A percentile compares a stretch with the other conserved stretches of the same genome.
Conservation (phyloP, 768 basidiomycete genomes). For the Boletus sp. region DNA sequence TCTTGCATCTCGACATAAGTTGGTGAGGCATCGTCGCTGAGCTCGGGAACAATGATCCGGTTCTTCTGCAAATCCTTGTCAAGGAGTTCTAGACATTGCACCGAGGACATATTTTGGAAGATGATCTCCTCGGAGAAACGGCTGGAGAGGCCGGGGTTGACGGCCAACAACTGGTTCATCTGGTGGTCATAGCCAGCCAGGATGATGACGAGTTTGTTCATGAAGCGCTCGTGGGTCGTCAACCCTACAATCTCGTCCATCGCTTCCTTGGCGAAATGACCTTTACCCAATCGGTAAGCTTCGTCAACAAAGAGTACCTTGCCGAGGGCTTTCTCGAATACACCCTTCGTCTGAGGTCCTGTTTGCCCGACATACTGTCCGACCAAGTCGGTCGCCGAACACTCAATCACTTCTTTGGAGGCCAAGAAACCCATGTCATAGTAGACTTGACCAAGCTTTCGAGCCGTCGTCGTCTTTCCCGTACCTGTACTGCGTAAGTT, state of each 20-base stretch:
- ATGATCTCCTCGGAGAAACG: constrained; percentile 63
- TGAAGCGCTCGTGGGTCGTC: constrained; percentile 58
- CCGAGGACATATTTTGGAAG: constrained; percentile 54
- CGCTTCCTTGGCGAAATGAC: constrained; percentile 69
- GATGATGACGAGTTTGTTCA: constrained; percentile 62
- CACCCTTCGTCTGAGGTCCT: constrained; percentile 60
- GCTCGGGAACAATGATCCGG: constrained; percentile 36
- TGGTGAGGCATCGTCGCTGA: constrained; percentile 21
- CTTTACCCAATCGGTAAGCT: constrained; percentile 63
- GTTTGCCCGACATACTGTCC: constrained; percentile 73
- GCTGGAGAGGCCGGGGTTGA: constrained; percentile 67
- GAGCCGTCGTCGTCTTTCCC: constrained; percentile 61
- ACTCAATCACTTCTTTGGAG: constrained; percentile 55
- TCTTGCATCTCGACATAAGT: constrained; percentile 32
- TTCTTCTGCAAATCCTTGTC: constrained; percentile 45
- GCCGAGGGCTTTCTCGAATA: constrained; percentile 66
- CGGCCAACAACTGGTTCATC: constrained; percentile 47
- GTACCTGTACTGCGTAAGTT: constrained; percentile 43
- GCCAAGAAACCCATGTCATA: constrained; percentile 64
- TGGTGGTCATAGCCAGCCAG: constrained; percentile 61
- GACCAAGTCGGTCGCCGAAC: constrained; percentile 69
- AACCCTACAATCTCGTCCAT: constrained; percentile 71
- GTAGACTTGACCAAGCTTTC: constrained; percentile 63
- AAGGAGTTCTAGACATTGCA: constrained; percentile 52
- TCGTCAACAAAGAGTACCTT: constrained; percentile 74